phyloP scores from a whole-genome alignment of 306 rosid species.

The Lagenaria siceraria region DNA sequence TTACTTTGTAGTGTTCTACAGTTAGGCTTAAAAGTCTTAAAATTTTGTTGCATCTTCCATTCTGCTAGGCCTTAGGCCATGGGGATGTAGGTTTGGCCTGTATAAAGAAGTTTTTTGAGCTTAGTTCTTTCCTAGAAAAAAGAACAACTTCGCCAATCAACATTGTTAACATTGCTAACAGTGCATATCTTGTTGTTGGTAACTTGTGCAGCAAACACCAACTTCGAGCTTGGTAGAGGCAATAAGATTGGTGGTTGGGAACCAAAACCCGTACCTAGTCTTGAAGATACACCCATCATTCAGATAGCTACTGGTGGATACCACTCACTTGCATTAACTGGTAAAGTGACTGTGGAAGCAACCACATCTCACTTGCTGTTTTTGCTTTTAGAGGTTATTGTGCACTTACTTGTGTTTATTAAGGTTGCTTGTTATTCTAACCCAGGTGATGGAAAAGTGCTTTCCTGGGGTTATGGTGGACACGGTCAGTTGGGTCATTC shows the following conservation, averaged over 20 bases:
- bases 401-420: neutral
- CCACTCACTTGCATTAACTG: constrained; percentile 88
- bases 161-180: neutral
- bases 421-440: constrained; percentile 2
- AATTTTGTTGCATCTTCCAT: neutral
- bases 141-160: neutral
- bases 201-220: constrained; percentile 59
- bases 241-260: constrained; percentile 80
- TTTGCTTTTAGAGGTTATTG: neutral
- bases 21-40: neutral
- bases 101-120: neutral
- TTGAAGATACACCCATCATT: constrained; percentile 43
- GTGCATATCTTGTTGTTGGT: neutral
- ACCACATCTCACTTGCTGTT: constrained; percentile 9
- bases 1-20: constrained; percentile 1
- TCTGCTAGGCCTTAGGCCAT: neutral
- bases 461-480: constrained; percentile 96
- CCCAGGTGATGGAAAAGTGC: constrained; percentile 76
- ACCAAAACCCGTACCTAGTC: constrained; percentile 65
- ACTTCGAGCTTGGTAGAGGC: constrained; percentile 93
- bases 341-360: constrained; percentile 20
- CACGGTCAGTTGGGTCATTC: constrained; percentile 93
- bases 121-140: neutral
- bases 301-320: constrained; percentile 91
- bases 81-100: neutral